Percentiles rank a stretch among this genome's conserved stretches.
These are phyloP conservation scores for Moesziomyces sp. DNA, from an alignment of 1,284 basidiomycete genomes.

Conservation along the genomic window DNA sequence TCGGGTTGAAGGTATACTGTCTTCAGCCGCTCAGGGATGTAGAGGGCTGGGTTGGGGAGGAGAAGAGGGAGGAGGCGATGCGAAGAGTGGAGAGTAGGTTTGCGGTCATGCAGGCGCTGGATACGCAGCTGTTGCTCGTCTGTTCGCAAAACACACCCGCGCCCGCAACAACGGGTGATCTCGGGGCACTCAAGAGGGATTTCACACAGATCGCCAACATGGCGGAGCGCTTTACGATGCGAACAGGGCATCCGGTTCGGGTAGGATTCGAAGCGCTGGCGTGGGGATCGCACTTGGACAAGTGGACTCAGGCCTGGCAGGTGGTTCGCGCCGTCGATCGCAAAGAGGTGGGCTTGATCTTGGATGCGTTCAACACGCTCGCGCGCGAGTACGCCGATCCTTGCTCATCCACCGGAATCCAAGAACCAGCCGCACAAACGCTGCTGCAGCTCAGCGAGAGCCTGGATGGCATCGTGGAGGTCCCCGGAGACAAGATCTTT, in stretches of 20 bases:
- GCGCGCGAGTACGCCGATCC: slow-evolving; percentile 65
- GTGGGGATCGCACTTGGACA: slow-evolving; percentile 46
- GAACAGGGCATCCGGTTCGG: background rate
- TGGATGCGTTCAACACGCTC: slow-evolving; percentile 69
- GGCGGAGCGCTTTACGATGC: background rate
- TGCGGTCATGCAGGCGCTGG: slow-evolving; percentile 44
- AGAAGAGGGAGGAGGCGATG: slow-evolving; percentile 17
- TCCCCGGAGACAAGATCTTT: slow-evolving; percentile 28
- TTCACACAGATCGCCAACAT: slow-evolving; percentile 17
- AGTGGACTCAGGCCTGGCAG: slow-evolving; percentile 66
- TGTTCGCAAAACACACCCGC: slow-evolving; percentile 23
- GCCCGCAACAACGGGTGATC: slow-evolving; percentile 11
- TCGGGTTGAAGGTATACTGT: slow-evolving; percentile 58
- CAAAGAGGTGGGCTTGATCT: slow-evolving; percentile 65
- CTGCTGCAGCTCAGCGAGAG: background rate
- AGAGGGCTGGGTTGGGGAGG: slow-evolving; percentile 56
- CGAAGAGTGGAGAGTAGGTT: slow-evolving; percentile 33
- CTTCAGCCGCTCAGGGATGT: slow-evolving; percentile 67
- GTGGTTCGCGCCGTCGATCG: slow-evolving; percentile 64
- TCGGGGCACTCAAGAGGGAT: slow-evolving; percentile 6
- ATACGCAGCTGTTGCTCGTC: slow-evolving; percentile 25
- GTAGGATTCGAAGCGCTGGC: slow-evolving; percentile 47
- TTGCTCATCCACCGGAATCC: slow-evolving; percentile 22
- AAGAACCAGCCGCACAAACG: slow-evolving; percentile 9
- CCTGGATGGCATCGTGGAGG: background rate